phyloP scores from a whole-genome alignment of 352 stramenopile species.

The Phytophthora hybrid region DNA sequence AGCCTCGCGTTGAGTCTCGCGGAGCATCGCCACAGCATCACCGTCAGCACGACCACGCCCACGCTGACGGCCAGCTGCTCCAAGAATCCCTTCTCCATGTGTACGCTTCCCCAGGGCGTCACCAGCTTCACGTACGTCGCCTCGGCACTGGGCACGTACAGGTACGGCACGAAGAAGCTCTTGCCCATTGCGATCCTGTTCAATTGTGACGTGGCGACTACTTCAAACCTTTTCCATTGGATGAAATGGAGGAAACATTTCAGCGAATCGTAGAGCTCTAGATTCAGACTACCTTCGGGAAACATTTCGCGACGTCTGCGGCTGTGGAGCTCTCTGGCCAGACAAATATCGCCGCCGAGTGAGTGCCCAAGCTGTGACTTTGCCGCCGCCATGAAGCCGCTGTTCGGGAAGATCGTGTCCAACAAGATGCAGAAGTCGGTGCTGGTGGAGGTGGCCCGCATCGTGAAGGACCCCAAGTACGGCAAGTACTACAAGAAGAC shows the following conservation, averaged over 20 bases:
- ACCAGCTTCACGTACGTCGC: slow-evolving; percentile 74
- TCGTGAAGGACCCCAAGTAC: slow-evolving; percentile 95
- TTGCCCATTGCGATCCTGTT: slow-evolving; percentile 29
- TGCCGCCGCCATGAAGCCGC: slow-evolving; percentile 75
- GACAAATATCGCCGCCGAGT: slow-evolving; percentile 28
- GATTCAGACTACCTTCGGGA: not conserved
- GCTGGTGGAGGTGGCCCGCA: slow-evolving; percentile 94
- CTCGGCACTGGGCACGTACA: slow-evolving; percentile 71
- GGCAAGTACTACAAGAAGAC: slow-evolving; percentile 96
- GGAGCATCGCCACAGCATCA: slow-evolving; percentile 48
- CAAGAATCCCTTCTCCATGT: slow-evolving; percentile 61
- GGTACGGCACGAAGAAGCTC: slow-evolving; percentile 74
- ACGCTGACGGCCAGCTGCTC: slow-evolving; percentile 50
- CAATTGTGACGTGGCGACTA: slow-evolving; percentile 26
- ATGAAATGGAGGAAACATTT: slow-evolving; percentile 10
- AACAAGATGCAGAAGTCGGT: slow-evolving; percentile 98
- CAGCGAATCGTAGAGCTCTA: slow-evolving; percentile 15
- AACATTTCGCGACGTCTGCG: not conserved
- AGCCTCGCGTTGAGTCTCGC: slow-evolving; percentile 44
- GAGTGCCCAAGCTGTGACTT: not conserved
- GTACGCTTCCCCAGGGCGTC: slow-evolving; percentile 71
- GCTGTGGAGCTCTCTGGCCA: slow-evolving; percentile 31
- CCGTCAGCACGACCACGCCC: slow-evolving; percentile 46
- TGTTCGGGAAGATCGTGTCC: slow-evolving; percentile 96
- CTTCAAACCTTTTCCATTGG: slow-evolving; percentile 14